Evolutionary conservation across 2,329 filamentous ascomycete species (phyloP).

Genomic region (Cladosporium colombiae): DNA sequence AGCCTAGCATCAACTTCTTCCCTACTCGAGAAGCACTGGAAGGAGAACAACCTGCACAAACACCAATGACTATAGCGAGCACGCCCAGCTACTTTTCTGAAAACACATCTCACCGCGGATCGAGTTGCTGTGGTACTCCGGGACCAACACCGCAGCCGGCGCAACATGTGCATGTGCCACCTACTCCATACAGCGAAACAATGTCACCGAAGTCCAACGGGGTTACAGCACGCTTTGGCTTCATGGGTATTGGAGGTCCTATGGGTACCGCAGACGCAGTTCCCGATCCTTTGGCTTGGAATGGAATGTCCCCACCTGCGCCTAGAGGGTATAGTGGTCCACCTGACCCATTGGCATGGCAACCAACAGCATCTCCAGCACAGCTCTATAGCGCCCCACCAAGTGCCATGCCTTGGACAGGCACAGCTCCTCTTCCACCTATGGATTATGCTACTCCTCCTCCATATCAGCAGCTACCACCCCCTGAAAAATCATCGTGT

Average conservation of each 20-base stretch:
- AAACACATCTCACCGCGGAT: slow-evolving; percentile 7
- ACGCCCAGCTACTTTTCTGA: slow-evolving; percentile 11
- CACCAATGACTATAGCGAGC: slow-evolving; percentile 16
- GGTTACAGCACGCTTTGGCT: slow-evolving; percentile 33
- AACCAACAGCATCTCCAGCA: slow-evolving; percentile 29
- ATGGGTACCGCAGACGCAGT: slow-evolving; percentile 25
- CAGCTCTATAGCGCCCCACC: slow-evolving; percentile 24
- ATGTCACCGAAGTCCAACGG: slow-evolving; percentile 14
- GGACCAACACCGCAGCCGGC: neutral
- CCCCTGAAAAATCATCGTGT: slow-evolving; percentile 17
- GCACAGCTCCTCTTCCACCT: slow-evolving; percentile 28
- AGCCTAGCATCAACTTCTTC: slow-evolving; percentile 35
- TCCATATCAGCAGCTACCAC: slow-evolving; percentile 22
- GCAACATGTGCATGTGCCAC: neutral
- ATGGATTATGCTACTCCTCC: slow-evolving; percentile 25
- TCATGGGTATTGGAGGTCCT: slow-evolving; percentile 35
- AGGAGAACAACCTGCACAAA: slow-evolving; percentile 22
- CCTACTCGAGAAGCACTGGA: slow-evolving; percentile 32
- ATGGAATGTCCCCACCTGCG: slow-evolving; percentile 4
- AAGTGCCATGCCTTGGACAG: slow-evolving; percentile 32
- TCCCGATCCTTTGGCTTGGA: slow-evolving; percentile 27
- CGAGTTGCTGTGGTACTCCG: slow-evolving; percentile 17
- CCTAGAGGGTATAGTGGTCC: slow-evolving; percentile 21
- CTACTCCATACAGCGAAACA: slow-evolving; percentile 14
- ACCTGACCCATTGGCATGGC: slow-evolving; percentile 32